Evolutionary conservation across 2,329 filamentous ascomycete species (phyloP).

Genomic region (Colletotrichum limetticola): DNA sequence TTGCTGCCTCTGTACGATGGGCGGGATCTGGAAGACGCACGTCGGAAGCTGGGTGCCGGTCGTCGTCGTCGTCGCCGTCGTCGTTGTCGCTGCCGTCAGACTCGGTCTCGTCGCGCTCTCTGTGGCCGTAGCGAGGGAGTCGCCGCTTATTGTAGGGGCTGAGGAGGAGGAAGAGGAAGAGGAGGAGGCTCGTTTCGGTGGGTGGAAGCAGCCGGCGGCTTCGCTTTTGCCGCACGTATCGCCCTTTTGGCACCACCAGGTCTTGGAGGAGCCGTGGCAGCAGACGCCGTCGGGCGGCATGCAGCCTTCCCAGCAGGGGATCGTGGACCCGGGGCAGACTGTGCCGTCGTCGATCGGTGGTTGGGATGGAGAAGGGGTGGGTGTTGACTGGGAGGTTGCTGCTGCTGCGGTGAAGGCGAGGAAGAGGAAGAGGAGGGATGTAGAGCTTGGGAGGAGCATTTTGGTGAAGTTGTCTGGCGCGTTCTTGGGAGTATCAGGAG

Average conservation of each 20-base stretch:
- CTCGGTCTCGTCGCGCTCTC: not conserved
- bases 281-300: not conserved
- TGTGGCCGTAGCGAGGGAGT: not conserved
- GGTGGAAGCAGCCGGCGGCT: not conserved
- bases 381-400: not conserved
- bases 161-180: not conserved
- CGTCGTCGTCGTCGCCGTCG: not conserved
- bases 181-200: not conserved
- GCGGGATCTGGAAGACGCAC: not conserved
- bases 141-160: not conserved
- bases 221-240: not conserved
- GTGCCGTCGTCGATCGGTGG: not conserved
- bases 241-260: not conserved
- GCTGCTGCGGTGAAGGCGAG: not conserved
- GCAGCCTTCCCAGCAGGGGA: slow-evolving; percentile 8
- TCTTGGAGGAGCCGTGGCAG: slow-evolving; percentile 2
- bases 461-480: not conserved
- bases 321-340: not conserved
- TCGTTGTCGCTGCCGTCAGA: not conserved
- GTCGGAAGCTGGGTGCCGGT: not conserved
- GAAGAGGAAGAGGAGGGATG: not conserved
- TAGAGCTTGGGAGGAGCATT: not conserved
- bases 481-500: not conserved
- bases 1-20: not conserved
- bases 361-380: not conserved